phyloP scores from a whole-genome alignment of 1,139 yeast species.

The Meyerozyma athensensis region DNA sequence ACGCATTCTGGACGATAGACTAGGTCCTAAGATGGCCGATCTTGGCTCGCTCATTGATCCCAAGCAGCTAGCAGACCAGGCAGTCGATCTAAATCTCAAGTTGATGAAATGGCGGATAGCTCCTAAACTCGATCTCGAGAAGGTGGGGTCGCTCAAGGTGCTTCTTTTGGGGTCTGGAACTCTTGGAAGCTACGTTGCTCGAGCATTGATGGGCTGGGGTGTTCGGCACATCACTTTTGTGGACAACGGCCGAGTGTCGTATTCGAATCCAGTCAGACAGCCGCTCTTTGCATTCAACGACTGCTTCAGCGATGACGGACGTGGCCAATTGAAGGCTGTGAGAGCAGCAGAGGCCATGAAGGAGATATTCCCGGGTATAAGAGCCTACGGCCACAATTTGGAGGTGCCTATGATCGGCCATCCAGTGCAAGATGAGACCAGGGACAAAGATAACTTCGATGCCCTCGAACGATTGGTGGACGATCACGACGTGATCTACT shows the following conservation, averaged over 20 bases:
- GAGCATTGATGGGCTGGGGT: constrained; percentile 93
- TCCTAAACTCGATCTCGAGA: constrained; percentile 70
- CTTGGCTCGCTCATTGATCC: constrained; percentile 81
- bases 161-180: constrained; percentile 95
- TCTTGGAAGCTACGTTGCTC: constrained; percentile 83
- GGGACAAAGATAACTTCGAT: constrained; percentile 48
- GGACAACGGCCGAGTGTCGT: constrained; percentile 84
- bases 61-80: constrained; percentile 74
- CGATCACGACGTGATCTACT: constrained; percentile 68
- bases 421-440: constrained; percentile 45
- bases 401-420: constrained; percentile 98
- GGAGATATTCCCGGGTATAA: constrained; percentile 73
- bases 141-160: constrained; percentile 55
- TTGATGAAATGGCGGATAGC: constrained; percentile 96
- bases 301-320: constrained; percentile 55
- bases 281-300: constrained; percentile 77
- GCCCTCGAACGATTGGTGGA: constrained; percentile 50
- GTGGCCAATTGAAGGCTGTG: constrained; percentile 66
- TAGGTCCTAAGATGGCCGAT: constrained; percentile 81
- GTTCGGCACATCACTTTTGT: constrained; percentile 79
- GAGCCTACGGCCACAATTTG: constrained; percentile 54
- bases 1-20: constrained; percentile 62
- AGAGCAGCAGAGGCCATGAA: constrained; percentile 71
- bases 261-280: constrained; percentile 93
- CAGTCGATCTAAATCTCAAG: constrained; percentile 83